These are phyloP conservation scores for Shiraia bambusicola DNA, from an alignment of 2,329 filamentous ascomycete genomes.

Conservation along the genomic window DNA sequence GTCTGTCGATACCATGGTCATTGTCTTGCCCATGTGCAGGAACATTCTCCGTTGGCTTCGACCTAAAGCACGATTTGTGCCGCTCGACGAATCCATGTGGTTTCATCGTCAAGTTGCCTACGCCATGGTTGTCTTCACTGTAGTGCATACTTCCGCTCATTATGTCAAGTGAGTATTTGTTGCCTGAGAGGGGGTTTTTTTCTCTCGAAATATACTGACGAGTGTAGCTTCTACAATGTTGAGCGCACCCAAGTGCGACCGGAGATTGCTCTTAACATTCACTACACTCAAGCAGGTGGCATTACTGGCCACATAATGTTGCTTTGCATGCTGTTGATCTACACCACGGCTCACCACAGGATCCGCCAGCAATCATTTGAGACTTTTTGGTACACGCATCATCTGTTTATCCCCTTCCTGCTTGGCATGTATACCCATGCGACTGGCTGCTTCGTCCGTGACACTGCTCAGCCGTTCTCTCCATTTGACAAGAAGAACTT, in stretches of 20 bases:
- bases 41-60: constrained; percentile 82
- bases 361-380: constrained; percentile 97
- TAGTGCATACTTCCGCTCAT: constrained; percentile 74
- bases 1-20: constrained; percentile 80
- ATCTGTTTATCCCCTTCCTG: constrained; percentile 95
- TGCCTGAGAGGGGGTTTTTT: too few species aligned
- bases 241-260: constrained; percentile 81
- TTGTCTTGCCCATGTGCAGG: constrained; percentile 91
- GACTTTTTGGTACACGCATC: constrained; percentile 99
- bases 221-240: constrained; percentile 85
- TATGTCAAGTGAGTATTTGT: constrained; percentile 78
- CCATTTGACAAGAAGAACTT: constrained; percentile 81
- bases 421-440: constrained; percentile 94
- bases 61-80: constrained; percentile 83
- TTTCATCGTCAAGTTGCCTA: constrained; percentile 96
- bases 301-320: constrained; percentile 98
- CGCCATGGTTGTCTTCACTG: constrained; percentile 77
- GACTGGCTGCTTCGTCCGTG: constrained; percentile 92
- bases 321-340: constrained; percentile 98
- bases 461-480: constrained; percentile 69
- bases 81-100: constrained; percentile 95
- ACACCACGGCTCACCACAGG: constrained; percentile 88
- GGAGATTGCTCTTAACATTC: constrained; percentile 80
- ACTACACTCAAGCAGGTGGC: constrained; percentile 85
- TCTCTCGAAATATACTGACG: constrained; percentile 11